Evolutionary conservation across 108 stramenopile genomes (phyloP), one percentile per base, ranked within the genome.

Genomic region (Pseudonitzschia delicatissima): DNA sequence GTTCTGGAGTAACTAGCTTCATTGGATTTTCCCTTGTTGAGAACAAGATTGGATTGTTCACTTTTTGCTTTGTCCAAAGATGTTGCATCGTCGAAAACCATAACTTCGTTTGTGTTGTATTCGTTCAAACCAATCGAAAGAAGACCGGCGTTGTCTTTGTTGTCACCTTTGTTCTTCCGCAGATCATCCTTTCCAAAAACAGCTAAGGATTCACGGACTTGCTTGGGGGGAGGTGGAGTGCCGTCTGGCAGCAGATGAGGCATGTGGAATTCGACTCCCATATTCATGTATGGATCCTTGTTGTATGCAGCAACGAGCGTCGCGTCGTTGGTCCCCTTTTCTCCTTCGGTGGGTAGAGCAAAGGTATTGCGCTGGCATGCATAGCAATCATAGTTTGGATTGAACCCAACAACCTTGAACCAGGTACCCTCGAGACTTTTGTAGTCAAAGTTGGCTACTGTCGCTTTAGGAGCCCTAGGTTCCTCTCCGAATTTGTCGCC

Each of bases 321-420:
- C 4, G 64, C 65, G 15, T 62, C 55, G 33, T 63, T 73, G 53
- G 53, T 65, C 5, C 45, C 23, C 25, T 59, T 31, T 3, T 48
- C 67, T 25, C 47, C n/a, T 18, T 57, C 65, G 40, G 78, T 67
- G 7, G 87, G 85, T 20, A 77, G 45, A 34, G 89, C 70, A 75
- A 98, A 98, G 64, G 90, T 92, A 76, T 98, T 98, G 31, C 86
- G 83, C 67, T 98, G 97, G 74, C 97, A 98, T 58, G 96, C 94
- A 62, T 96, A 98, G 68, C 95, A 96, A 77, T 98, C 97, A 77
- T 98, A 98, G 73, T 96, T 95, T 62, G 93, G 87, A 80, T 98
- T 95, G 81, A 87, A 93, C 27, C 97, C 97, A 57, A 90, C 91
- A 0, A 96, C 94, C 82, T 98, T 98, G 80, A 90, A 98, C 98